phyloP scores from a whole-genome alignment of 805 yeast genomes.

The Komagataella ulmi region DNA sequence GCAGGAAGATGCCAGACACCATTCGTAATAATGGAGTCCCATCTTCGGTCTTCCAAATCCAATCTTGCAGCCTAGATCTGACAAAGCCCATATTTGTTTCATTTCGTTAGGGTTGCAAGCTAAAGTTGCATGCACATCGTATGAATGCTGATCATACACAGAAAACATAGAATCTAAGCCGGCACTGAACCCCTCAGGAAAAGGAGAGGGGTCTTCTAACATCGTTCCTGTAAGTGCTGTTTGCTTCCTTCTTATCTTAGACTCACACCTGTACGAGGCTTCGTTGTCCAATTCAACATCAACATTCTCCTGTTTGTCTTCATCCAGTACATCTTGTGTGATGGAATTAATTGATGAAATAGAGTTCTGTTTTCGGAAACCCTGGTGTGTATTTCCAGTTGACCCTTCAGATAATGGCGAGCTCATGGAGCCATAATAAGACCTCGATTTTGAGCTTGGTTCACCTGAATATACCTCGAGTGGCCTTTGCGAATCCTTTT shows the following conservation, averaged over 20 bases:
- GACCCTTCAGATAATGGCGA: neutral
- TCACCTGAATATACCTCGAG: neutral
- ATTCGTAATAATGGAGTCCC: constrained; percentile 36
- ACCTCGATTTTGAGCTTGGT: neutral
- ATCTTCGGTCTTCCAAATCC: constrained; percentile 40
- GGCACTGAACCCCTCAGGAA: neutral
- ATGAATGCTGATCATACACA: neutral
- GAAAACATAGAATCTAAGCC: neutral
- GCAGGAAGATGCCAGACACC: constrained; percentile 38
- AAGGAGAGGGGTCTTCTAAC: neutral
- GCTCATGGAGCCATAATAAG: neutral
- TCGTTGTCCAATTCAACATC: constrained; percentile 28
- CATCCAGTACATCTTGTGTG: constrained; percentile 14
- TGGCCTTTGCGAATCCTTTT: neutral
- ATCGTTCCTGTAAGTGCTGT: neutral
- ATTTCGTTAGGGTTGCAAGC: neutral
- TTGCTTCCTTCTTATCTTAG: neutral
- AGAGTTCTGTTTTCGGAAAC: neutral
- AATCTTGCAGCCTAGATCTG: constrained; percentile 11
- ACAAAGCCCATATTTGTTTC: neutral
- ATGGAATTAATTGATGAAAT: neutral
- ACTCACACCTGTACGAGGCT: constrained; percentile 4
- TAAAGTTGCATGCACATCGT: neutral
- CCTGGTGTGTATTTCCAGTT: neutral
- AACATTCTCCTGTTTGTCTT: constrained; percentile 35